phyloP scores from a whole-genome alignment of 1,284 basidiomycete species.

The Austroboletus niveus region DNA sequence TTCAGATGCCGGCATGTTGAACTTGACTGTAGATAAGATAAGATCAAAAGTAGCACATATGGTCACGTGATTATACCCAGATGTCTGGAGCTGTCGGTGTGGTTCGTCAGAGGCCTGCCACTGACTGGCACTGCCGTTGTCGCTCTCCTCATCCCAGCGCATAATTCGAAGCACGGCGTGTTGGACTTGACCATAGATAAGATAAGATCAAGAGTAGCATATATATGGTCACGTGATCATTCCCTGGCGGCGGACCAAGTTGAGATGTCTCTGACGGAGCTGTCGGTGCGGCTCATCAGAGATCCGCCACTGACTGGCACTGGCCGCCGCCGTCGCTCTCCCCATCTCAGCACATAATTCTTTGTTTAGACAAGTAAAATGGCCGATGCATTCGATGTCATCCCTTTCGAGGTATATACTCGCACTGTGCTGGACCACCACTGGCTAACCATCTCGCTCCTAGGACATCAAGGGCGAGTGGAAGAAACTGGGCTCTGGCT shows the following conservation, averaged over 20 bases:
- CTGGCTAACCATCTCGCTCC: slow-evolving; percentile 5
- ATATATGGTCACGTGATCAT: slow-evolving; percentile 24
- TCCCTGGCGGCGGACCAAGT: slow-evolving; percentile 14
- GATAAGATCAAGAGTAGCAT: slow-evolving; percentile 11
- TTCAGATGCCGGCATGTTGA: not conserved
- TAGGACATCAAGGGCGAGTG: slow-evolving; percentile 88
- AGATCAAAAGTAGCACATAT: not conserved
- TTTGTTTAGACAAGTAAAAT: slow-evolving; percentile 9
- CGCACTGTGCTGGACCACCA: not conserved
- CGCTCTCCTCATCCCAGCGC: not conserved
- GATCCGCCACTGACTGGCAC: not conserved
- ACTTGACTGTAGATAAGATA: slow-evolving; percentile 14
- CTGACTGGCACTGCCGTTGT: not conserved
- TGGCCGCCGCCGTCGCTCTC: not conserved
- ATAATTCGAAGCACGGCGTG: not conserved
- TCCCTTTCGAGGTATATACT: slow-evolving; percentile 67
- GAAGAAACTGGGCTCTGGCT: slow-evolving; percentile 87
- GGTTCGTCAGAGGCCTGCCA: not conserved
- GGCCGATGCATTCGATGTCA: slow-evolving; percentile 78
- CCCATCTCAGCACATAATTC: not conserved
- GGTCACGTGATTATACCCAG: slow-evolving; percentile 25
- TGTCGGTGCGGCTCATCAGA: not conserved
- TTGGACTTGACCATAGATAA: slow-evolving; percentile 2
- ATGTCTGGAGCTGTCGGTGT: not conserved
- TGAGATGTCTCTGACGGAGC: not conserved